Evolutionary conservation across 2,329 filamentous ascomycete genomes (phyloP), one percentile per base, ranked within the genome.

Genomic region (Endocalyx cinctus): DNA sequence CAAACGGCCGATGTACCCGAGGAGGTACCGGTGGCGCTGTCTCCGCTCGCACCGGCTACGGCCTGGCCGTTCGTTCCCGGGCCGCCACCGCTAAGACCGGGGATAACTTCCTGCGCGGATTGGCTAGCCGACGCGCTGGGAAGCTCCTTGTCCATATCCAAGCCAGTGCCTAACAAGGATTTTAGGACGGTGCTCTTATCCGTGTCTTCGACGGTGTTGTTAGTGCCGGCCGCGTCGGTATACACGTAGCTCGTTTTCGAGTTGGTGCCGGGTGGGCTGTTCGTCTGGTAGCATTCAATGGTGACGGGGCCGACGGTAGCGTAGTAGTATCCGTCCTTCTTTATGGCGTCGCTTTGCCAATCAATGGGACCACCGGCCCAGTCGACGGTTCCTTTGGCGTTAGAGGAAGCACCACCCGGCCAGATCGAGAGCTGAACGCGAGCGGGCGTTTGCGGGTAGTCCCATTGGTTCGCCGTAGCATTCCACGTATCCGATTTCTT

Each of bases 361-460:
- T 94, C 74, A 44, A 98, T 90, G 33, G 75, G 66, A 50, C 92
- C 92, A 54, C 92, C 92, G 13, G 90, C 87, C 92, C 92, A 98
- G 34, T 81, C 72, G 45, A 95, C 76, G 20, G 92, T 97, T 35
- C 92, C 92, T 58, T 84, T 57, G 25, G 77, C 83, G 60, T 96
- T 96, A 54, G 72, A 73, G 8, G 78, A 64, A 29, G 85, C 76
- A 56, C 92, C 92, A 52, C 87, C 92, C 25, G 92, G 92, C 92
- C 92, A 98, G 54, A 98, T 79, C 12, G 92, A 97, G 31, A 98
- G 74, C 69, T 96, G 87, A 33, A 98, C 77, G 48, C 90, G 86
- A 12, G 89, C 67, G 4, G 92, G 92, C 0, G 89, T 94, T 66
- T 97, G 92, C 6, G 92, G 92, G 69, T 77, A 98, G 51, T 84